Base-by-base conservation (phyloP, 805 yeast species). In the Barnettozyma vustinii region DNA sequence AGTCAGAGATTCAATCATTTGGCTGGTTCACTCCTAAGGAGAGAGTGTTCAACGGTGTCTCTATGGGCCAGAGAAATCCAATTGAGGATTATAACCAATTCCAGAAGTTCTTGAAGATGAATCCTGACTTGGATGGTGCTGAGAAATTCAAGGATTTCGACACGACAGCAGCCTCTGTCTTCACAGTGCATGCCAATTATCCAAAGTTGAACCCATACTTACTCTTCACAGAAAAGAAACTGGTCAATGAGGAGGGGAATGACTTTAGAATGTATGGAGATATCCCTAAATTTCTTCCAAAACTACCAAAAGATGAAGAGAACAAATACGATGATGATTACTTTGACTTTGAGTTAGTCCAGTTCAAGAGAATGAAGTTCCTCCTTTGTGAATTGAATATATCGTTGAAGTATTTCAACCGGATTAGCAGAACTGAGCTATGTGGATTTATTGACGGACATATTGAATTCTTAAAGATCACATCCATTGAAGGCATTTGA, bases 21-120 rank as follows among this genome's bases (percentile, higher is more conserved):
- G 64, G 64, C 13, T 58, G 61, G 60, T 54, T 50, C 41, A 54
- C 40, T 13, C n/a, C 35, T 10, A 56, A 23, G 33, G 63, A 63
- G 42, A 67, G 64, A 12, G 70, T 69, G 9, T 84, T 75, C 59
- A 65, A 72, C n/a, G 92, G 91, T 16, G 77, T 82, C 9, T 87
- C 86, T 3, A 87, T 87, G 89, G 83, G 84, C 5, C 96, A 87
- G 63, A 79, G 71, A 52, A 80, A 84, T 59, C 88, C 91, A 3
- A 63, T 73, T n/a, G 75, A 75, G 40, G 95, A 87, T 63, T 79
- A 69, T 49, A 48, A 54, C 23, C 56, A 54, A 32, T 45, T 44
- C 25, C 30, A 41, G 18, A 26, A 41, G 23, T 46, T 51, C 15
- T 18, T 49, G 18, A 45, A 46, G 7, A n/a, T 15, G n/a, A 27